A percentile compares a stretch with the other conserved stretches of the same genome.
phyloP scores from a whole-genome alignment of 2,329 filamentous ascomycete genomes.

The Fusarium sororula region DNA sequence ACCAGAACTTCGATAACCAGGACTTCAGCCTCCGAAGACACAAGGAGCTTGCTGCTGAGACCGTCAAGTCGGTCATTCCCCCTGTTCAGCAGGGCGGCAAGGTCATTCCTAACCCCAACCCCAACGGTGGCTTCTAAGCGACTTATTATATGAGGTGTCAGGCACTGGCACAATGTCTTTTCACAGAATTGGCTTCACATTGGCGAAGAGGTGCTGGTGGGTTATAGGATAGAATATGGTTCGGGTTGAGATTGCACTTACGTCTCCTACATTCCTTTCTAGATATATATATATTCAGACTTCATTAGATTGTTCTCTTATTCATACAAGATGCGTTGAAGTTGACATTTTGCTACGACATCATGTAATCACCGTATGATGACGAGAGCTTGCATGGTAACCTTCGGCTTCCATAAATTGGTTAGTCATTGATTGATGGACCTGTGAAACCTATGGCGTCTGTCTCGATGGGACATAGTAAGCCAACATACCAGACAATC shows the following conservation, averaged over 20 bases:
- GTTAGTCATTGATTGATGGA: too few relatives aligned
- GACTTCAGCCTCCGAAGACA: slow-evolving; percentile 51
- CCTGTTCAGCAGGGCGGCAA: slow-evolving; percentile 47
- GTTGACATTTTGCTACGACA: neutral
- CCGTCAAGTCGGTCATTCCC: slow-evolving; percentile 45
- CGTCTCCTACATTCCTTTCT: slow-evolving; percentile 8
- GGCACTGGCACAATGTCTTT: neutral
- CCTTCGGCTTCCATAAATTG: neutral
- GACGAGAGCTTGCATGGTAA: neutral
- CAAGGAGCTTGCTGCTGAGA: slow-evolving; percentile 48
- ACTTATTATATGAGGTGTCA: neutral
- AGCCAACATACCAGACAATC: too few relatives aligned
- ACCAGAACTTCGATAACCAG: slow-evolving; percentile 54
- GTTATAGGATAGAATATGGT: too few relatives aligned
- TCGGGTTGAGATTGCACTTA: neutral
- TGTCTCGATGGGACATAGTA: too few relatives aligned
- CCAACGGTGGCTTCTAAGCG: slow-evolving; percentile 49
- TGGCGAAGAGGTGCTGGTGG: neutral
- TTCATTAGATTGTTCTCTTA: neutral
- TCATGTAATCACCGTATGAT: too few relatives aligned
- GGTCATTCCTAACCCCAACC: slow-evolving; percentile 54
- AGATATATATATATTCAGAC: neutral
- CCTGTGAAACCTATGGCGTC: too few relatives aligned
- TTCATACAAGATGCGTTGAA: neutral
- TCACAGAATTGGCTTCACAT: neutral